Conservation (phyloP, 2,329 filamentous ascomycete species). For the Hypoxylon rubiginosum region DNA sequence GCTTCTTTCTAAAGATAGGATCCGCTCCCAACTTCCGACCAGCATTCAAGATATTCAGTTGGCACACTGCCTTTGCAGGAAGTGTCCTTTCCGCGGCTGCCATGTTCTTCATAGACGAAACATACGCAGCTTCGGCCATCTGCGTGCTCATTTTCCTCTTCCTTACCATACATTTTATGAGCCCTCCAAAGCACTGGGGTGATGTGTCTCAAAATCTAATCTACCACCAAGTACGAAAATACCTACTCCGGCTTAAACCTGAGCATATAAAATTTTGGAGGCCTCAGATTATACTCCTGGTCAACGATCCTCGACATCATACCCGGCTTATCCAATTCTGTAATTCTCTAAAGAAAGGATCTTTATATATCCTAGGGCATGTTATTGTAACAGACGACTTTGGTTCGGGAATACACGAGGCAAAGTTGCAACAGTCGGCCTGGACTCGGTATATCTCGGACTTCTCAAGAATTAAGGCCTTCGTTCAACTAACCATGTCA, state of each 20-base stretch:
- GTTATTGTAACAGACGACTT: conserved; percentile 91
- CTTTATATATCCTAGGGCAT: conserved; percentile 86
- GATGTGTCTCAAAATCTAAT: conserved; percentile 92
- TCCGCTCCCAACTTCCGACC: conserved; percentile 91
- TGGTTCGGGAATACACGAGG: conserved; percentile 81
- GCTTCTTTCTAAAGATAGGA: conserved; percentile 86
- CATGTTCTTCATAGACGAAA: conserved; percentile 91
- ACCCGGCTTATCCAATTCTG: conserved; percentile 90
- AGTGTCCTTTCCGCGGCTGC: conserved; percentile 81
- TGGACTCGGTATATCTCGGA: conserved; percentile 90
- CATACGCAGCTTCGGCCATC: conserved; percentile 82
- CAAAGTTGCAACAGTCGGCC: conserved; percentile 81
- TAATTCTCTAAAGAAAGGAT: conserved; percentile 90
- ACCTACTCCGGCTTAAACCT: conserved; percentile 83
- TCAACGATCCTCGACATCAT: conserved; percentile 85
- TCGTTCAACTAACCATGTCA: conserved; percentile 87
- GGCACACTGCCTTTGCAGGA: conserved; percentile 82
- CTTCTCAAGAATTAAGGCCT: conserved; percentile 87
- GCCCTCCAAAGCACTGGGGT: conserved; percentile 89
- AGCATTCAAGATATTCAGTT: conserved; percentile 90
- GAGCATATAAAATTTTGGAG: conserved; percentile 97
- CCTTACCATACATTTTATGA: conserved; percentile 85
- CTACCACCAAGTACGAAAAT: conserved; percentile 88
- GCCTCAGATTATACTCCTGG: conserved; percentile 85
- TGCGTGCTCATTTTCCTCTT: conserved; percentile 82